Evolutionary conservation across 2,329 filamentous ascomycete genomes (phyloP).

Genomic region (Cordyceps farinosa): DNA sequence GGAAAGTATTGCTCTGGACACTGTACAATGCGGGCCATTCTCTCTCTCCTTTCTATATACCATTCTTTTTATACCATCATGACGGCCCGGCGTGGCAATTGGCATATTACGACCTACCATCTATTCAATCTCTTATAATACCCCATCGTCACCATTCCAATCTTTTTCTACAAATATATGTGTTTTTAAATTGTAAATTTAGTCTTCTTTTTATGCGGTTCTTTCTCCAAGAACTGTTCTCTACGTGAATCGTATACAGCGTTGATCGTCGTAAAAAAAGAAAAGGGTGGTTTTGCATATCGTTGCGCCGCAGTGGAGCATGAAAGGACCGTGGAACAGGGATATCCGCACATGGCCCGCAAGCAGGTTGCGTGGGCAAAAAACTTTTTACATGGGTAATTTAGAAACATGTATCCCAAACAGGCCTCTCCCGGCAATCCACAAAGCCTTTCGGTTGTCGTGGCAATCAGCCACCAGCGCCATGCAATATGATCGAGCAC

Average conservation of each 20-base stretch:
- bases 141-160: constrained; percentile 5
- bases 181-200: neutral
- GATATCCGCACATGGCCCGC: neutral
- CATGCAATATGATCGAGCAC: neutral
- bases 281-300: neutral
- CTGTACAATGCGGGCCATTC: constrained; percentile 1
- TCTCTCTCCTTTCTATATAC: neutral
- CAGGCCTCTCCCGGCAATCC: neutral
- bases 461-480: neutral
- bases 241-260: neutral
- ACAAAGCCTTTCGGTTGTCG: neutral
- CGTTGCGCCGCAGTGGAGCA: neutral
- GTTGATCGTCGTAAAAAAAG: neutral
- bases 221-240: neutral
- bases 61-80: constrained; percentile 9
- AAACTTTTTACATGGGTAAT: neutral
- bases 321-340: neutral
- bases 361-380: neutral
- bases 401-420: constrained; percentile 6
- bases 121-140: constrained; percentile 16
- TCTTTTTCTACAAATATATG: neutral
- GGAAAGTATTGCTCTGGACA: neutral
- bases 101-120: constrained; percentile 14
- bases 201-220: neutral
- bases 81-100: constrained; percentile 10